These are phyloP conservation scores for Stachybotrys elegans DNA, from an alignment of 2,329 filamentous ascomycete genomes.

Conservation along the genomic window DNA sequence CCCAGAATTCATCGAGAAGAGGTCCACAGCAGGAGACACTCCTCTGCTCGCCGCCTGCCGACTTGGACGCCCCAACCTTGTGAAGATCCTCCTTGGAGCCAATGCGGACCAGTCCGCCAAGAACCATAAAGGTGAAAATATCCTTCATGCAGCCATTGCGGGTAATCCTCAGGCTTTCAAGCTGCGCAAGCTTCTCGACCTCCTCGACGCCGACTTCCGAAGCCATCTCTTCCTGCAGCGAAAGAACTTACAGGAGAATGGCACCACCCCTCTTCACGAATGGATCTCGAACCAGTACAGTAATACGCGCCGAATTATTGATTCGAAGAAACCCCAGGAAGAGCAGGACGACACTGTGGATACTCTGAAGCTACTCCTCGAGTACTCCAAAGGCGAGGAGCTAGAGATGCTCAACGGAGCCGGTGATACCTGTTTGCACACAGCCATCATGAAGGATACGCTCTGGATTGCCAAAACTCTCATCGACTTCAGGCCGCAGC, in stretches of 20 bases:
- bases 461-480: slow-evolving; percentile 36
- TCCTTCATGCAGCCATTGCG: slow-evolving; percentile 56
- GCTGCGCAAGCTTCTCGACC: slow-evolving; percentile 44
- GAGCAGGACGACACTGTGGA: slow-evolving; percentile 26
- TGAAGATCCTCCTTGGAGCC: slow-evolving; percentile 57
- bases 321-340: slow-evolving; percentile 15
- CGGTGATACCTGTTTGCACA: slow-evolving; percentile 62
- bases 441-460: slow-evolving; percentile 33
- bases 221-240: slow-evolving; percentile 55
- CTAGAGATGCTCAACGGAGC: slow-evolving; percentile 56
- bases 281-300: slow-evolving; percentile 41
- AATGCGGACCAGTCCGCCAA: slow-evolving; percentile 66
- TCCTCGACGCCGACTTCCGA: slow-evolving; percentile 55
- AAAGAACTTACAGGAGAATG: slow-evolving; percentile 42
- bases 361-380: slow-evolving; percentile 44
- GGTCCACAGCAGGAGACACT: slow-evolving; percentile 53
- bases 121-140: slow-evolving; percentile 57
- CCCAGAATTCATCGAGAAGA: slow-evolving; percentile 59
- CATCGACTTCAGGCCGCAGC: slow-evolving; percentile 49
- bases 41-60: slow-evolving; percentile 65
- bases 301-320: neutral
- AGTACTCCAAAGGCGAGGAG: slow-evolving; percentile 51
- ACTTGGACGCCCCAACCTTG: slow-evolving; percentile 47
- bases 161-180: slow-evolving; percentile 24
- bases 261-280: slow-evolving; percentile 59